Percentiles rank a stretch among this genome's conserved stretches.
Evolutionary conservation across 768 basidiomycete species (phyloP).

Genomic region (Mycena indigotica): DNA sequence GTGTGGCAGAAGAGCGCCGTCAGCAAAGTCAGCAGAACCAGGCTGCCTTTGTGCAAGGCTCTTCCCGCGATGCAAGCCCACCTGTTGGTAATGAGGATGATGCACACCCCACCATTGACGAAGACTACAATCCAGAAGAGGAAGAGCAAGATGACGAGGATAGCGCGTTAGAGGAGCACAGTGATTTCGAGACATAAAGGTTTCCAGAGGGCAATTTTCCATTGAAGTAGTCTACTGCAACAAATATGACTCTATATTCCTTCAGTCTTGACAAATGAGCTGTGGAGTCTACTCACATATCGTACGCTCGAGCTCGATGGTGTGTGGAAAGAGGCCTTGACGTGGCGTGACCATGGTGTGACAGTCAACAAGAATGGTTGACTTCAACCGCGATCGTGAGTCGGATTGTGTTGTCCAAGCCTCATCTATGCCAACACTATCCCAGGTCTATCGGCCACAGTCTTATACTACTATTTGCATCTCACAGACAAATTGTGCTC

Average conservation of each 20-base stretch:
- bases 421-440: too few relatives aligned
- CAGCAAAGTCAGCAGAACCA: not conserved
- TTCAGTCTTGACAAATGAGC: not conserved
- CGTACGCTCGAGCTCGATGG: too few relatives aligned
- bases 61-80: not conserved
- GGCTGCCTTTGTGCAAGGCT: not conserved
- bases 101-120: not conserved
- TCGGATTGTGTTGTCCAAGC: too few relatives aligned
- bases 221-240: not conserved
- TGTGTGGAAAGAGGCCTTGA: not conserved
- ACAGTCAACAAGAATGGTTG: not conserved
- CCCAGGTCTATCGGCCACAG: too few relatives aligned
- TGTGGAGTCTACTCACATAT: not conserved
- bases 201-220: not conserved
- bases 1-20: not conserved
- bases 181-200: not conserved
- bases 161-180: not conserved
- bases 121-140: not conserved
- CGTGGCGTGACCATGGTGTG: not conserved
- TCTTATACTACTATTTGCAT: too few relatives aligned
- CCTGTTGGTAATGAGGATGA: constrained; percentile 1
- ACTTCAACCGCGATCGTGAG: not conserved
- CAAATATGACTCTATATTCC: not conserved
- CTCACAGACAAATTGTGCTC: too few relatives aligned
- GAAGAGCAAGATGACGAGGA: not conserved